Evolutionary conservation across 106 monocot species (phyloP).

Genomic region (Acanthochlamys bracteata): DNA sequence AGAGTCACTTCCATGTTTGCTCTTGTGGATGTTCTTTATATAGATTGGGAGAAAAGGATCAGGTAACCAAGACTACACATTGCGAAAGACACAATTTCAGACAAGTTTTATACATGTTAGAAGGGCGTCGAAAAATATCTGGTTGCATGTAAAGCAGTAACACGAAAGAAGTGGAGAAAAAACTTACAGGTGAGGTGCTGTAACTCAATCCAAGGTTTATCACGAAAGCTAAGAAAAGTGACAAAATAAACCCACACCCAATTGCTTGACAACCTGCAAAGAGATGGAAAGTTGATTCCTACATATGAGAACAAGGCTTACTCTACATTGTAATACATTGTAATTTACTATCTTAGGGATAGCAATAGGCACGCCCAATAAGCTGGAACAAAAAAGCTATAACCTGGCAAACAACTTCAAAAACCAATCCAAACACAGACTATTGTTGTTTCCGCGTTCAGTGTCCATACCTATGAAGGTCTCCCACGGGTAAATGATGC

Average conservation of each 20-base stretch:
- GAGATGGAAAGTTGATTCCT: too few species aligned
- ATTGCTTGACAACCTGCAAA: constrained; percentile 2
- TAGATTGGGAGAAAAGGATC: background rate
- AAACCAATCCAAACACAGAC: too few species aligned
- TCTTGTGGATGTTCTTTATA: constrained; percentile 5
- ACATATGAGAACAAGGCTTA: background rate
- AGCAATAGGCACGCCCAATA: too few species aligned
- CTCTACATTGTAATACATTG: background rate
- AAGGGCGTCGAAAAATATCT: too few species aligned
- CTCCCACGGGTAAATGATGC: constrained; percentile 48
- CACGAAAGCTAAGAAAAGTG: background rate
- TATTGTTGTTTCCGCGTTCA: too few species aligned
- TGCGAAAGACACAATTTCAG: too few species aligned
- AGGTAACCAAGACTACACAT: constrained; percentile 6
- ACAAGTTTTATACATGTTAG: too few species aligned
- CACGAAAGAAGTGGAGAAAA: background rate
- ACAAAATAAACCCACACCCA: constrained; percentile 2
- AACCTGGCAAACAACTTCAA: too few species aligned
- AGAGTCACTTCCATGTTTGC: constrained; percentile 10
- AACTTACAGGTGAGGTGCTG: constrained; percentile 4
- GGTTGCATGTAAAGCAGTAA: too few species aligned
- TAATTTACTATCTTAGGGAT: too few species aligned
- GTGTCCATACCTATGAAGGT: constrained; percentile 25
- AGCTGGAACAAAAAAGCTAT: too few species aligned
- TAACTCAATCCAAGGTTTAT: background rate